Evolutionary conservation across 768 basidiomycete genomes (phyloP).

Genomic region (Xerocomellus amylosporus): DNA sequence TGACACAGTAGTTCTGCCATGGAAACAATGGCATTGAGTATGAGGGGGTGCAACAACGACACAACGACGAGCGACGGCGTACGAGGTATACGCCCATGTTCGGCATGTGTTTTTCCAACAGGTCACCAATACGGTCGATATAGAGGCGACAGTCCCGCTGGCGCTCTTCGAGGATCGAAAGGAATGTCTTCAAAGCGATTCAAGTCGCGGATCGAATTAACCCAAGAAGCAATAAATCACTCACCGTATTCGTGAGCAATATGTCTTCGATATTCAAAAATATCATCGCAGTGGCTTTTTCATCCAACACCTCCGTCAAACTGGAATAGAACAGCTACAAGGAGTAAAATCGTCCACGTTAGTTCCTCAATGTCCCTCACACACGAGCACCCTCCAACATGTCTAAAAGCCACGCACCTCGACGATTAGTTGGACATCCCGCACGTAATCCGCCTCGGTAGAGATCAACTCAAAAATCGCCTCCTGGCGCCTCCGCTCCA

Average conservation of each 20-base stretch:
- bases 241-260: conserved; percentile 80
- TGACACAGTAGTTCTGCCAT: conserved; percentile 81
- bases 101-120: conserved; percentile 69
- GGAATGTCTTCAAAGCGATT: conserved; percentile 53
- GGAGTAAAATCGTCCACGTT: background rate
- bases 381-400: background rate
- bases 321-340: conserved; percentile 80
- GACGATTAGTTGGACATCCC: conserved; percentile 88
- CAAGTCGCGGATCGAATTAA: background rate
- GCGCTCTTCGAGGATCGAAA: conserved; percentile 86
- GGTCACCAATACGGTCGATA: conserved; percentile 83
- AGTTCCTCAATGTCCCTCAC: background rate
- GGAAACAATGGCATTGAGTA: background rate
- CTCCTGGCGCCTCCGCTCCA: conserved; percentile 88
- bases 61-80: conserved; percentile 9
- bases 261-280: conserved; percentile 96
- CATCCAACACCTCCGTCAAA: conserved; percentile 66
- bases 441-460: conserved; percentile 87
- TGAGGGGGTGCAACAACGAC: background rate
- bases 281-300: conserved; percentile 74
- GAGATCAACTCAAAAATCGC: conserved; percentile 93
- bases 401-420: conserved; percentile 52
- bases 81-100: conserved; percentile 83
- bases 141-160: conserved; percentile 93
- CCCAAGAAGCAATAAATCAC: conserved; percentile 16